A percentile compares a stretch with the other conserved stretches of the same genome.
Evolutionary conservation across 2,329 filamentous ascomycete genomes (phyloP).

Genomic region (Stemphylium vesicarium): DNA sequence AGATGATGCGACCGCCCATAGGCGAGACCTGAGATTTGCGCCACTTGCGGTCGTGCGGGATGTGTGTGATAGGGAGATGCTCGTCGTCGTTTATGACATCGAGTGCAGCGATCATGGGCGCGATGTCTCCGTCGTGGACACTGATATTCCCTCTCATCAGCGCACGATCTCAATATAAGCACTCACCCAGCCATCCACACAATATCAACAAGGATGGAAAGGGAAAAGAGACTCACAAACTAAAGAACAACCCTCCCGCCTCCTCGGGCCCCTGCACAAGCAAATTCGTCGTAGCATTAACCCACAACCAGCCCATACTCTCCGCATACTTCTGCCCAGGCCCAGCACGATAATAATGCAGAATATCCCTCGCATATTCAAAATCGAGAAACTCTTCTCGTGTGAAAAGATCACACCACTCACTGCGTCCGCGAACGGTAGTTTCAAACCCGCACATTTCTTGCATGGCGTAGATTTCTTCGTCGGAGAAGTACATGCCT

Average conservation of each 20-base stretch:
- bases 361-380: conserved; percentile 64
- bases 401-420: conserved; percentile 64
- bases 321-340: conserved; percentile 62
- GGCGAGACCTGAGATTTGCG: conserved; percentile 62
- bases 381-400: conserved; percentile 61
- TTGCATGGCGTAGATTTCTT: conserved; percentile 65
- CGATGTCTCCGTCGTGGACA: conserved; percentile 66
- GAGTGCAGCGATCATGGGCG: conserved; percentile 61
- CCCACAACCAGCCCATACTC: conserved; percentile 64
- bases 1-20: conserved; percentile 63
- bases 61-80: conserved; percentile 56
- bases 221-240: conserved; percentile 53
- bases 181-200: background rate
- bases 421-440: conserved; percentile 59
- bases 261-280: conserved; percentile 51
- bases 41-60: conserved; percentile 57
- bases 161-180: background rate
- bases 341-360: conserved; percentile 65
- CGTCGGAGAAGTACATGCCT: conserved; percentile 51
- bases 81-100: conserved; percentile 55
- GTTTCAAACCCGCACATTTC: conserved; percentile 68
- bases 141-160: conserved; percentile 21
- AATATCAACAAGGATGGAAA: background rate
- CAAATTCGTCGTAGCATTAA: conserved; percentile 62
- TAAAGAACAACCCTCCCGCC: conserved; percentile 60